Evolutionary conservation across 768 basidiomycete species (phyloP).

Genomic region (Pulveroboletus ravenelii): DNA sequence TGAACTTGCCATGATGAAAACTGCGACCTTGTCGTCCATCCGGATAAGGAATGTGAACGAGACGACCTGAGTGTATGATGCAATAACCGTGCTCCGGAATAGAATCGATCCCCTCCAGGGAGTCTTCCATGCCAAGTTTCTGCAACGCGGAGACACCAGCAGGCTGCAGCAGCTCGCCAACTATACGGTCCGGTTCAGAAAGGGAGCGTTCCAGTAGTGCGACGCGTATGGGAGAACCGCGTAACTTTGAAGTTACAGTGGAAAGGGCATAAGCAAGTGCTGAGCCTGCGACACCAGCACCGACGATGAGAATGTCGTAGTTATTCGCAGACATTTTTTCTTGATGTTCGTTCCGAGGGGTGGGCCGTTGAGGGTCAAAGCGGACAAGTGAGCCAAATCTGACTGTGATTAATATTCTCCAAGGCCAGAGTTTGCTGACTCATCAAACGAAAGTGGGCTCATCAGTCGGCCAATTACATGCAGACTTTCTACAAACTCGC

Average conservation of each 20-base stretch:
- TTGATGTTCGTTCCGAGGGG: neutral
- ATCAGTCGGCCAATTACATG: neutral
- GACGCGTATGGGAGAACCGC: conserved; percentile 61
- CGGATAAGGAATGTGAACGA: conserved; percentile 90
- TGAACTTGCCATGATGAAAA: conserved; percentile 93
- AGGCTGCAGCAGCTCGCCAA: conserved; percentile 95
- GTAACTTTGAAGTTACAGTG: conserved; percentile 37
- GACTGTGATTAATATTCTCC: neutral
- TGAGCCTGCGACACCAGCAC: conserved; percentile 45
- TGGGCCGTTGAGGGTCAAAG: neutral
- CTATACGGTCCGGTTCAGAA: conserved; percentile 91
- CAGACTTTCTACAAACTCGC: no score
- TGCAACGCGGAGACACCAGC: conserved; percentile 77
- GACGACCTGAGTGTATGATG: conserved; percentile 54
- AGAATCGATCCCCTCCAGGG: conserved; percentile 85
- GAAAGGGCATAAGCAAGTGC: conserved; percentile 88
- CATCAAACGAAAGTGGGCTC: conserved; percentile 13
- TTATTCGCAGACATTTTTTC: conserved; percentile 14
- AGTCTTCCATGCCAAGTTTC: conserved; percentile 69
- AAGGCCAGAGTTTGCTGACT: conserved; percentile 7
- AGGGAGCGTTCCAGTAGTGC: conserved; percentile 89
- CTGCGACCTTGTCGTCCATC: conserved; percentile 64
- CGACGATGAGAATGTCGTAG: conserved; percentile 85
- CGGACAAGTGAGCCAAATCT: neutral
- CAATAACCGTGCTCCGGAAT: conserved; percentile 83